Conservation (phyloP, 2,329 filamentous ascomycete species). For the Aspergillus sp. region DNA sequence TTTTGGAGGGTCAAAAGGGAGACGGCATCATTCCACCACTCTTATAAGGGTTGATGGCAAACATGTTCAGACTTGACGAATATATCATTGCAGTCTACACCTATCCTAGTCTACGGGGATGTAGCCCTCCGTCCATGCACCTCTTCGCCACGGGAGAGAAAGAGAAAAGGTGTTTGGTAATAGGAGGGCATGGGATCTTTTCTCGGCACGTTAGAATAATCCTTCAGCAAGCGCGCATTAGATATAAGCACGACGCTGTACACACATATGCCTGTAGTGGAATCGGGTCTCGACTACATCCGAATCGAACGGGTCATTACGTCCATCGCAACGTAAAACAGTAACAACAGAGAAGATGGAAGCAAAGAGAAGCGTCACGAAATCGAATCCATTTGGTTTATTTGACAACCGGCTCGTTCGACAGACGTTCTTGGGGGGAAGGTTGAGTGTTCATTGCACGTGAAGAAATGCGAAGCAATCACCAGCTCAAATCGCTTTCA, state of each 20-base stretch:
- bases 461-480: constrained; percentile 23
- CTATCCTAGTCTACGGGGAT: constrained; percentile 34
- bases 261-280: constrained; percentile 63
- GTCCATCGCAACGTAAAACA: neutral
- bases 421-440: constrained; percentile 21
- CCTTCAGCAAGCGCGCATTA: constrained; percentile 67
- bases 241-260: constrained; percentile 62
- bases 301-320: neutral
- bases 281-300: constrained; percentile 1
- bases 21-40: too few relatives aligned
- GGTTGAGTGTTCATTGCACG: constrained; percentile 28
- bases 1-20: too few relatives aligned
- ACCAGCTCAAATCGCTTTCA: constrained; percentile 36
- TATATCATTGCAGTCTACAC: neutral
- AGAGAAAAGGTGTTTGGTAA: constrained; percentile 51
- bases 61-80: neutral
- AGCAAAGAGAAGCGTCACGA: constrained; percentile 11
- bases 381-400: constrained; percentile 25
- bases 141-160: constrained; percentile 37
- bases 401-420: constrained; percentile 24
- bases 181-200: constrained; percentile 43
- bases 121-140: constrained; percentile 52
- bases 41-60: neutral
- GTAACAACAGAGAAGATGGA: neutral
- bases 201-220: constrained; percentile 65